These are phyloP conservation scores for Geum urbanum DNA, from an alignment of 306 rosid species.

Conservation along the genomic window DNA sequence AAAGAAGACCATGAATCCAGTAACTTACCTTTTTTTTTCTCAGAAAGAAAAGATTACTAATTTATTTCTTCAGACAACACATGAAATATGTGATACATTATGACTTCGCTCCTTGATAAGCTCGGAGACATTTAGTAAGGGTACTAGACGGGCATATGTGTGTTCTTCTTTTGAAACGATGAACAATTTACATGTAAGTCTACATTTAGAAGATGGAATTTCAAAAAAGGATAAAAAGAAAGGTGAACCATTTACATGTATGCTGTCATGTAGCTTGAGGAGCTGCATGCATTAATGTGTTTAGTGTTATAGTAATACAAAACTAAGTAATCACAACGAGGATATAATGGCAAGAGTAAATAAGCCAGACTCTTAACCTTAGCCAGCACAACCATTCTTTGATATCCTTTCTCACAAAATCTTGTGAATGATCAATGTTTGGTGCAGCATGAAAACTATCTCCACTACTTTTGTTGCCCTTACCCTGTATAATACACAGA, in stretches of 20 bases:
- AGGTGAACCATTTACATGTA: background rate
- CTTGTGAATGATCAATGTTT: conserved; percentile 98
- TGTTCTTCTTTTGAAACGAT: background rate
- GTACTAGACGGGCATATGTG: background rate
- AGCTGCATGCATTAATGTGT: background rate
- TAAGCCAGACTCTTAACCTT: conserved; percentile 46
- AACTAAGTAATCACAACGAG: background rate
- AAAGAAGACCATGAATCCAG: background rate
- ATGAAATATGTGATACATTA: background rate
- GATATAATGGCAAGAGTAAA: conserved; percentile 6
- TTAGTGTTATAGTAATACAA: background rate
- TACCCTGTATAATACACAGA: conserved; percentile 54
- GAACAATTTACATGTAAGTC: background rate
- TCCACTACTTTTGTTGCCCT: conserved; percentile 93
- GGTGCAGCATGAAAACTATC: conserved; percentile 98
- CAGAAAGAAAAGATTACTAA: too few species aligned
- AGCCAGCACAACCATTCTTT: conserved; percentile 91
- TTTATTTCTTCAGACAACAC: background rate
- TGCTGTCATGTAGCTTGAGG: conserved; percentile 3
- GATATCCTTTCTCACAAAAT: conserved; percentile 92
- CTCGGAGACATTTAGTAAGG: background rate
- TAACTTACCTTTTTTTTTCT: background rate
- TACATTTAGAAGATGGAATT: too few species aligned
- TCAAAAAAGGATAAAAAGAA: background rate
- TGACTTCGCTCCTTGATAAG: background rate